Evolutionary conservation across 306 rosid species (phyloP).

Genomic region (Vigna trinervia): DNA sequence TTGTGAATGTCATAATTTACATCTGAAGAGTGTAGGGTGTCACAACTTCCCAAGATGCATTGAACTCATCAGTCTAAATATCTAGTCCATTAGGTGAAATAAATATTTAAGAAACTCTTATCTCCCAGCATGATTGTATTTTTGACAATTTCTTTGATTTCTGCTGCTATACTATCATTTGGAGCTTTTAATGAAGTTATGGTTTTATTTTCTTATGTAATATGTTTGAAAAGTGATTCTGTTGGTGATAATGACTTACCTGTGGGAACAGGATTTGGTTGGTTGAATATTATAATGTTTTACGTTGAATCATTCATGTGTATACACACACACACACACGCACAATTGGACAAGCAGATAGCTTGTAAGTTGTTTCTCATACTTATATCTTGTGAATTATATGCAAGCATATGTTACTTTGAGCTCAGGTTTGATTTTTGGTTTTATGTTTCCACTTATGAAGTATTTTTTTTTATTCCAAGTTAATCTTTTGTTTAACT

Average conservation of each 20-base stretch:
- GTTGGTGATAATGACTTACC: not conserved
- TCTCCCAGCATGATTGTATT: not conserved
- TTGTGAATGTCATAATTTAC: no score
- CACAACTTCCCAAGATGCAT: not conserved
- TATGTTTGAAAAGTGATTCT: not conserved
- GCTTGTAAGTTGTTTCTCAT: not conserved
- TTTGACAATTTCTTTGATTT: not conserved
- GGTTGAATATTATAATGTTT: not conserved
- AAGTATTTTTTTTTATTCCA: conserved; percentile 1
- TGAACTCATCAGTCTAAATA: not conserved
- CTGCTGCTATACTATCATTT: conserved; percentile 17
- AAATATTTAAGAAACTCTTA: not conserved
- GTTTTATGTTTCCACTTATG: not conserved
- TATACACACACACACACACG: not conserved
- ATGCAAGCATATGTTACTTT: not conserved
- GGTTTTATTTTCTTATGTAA: not conserved
- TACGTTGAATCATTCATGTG: not conserved
- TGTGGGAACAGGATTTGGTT: conserved; percentile 1
- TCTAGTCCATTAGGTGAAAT: not conserved
- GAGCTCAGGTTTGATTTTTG: not conserved
- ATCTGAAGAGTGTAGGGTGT: no score
- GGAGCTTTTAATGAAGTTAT: not conserved
- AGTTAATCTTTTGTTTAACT: not conserved
- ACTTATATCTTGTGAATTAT: not conserved
- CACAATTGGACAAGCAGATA: not conserved